These are phyloP conservation scores for Jacaranda copaia DNA, from an alignment of 257 asterid species.

Conservation along the genomic window DNA sequence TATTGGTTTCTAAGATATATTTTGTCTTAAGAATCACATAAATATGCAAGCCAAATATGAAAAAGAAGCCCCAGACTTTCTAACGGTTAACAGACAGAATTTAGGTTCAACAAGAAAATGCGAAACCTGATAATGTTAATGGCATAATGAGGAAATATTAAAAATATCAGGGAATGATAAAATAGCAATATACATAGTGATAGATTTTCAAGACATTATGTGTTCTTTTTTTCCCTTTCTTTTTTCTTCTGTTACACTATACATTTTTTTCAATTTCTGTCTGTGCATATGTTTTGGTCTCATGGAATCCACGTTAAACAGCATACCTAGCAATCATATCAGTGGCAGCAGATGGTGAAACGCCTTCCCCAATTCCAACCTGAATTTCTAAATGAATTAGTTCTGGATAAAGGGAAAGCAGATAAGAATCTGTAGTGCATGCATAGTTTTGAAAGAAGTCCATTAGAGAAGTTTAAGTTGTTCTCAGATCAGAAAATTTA, in stretches of 20 bases:
- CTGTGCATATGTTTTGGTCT: neutral
- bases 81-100: neutral
- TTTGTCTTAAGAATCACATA: too few relatives aligned
- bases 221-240: conserved; percentile 11
- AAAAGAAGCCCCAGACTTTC: too few relatives aligned
- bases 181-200: neutral
- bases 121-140: neutral
- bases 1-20: neutral
- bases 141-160: neutral
- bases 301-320: conserved; percentile 26
- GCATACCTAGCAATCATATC: conserved; percentile 93
- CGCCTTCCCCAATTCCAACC: conserved; percentile 99
- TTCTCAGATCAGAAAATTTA: conserved; percentile 10
- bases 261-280: neutral
- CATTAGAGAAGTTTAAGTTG: conserved; percentile 6
- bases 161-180: neutral
- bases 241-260: neutral
- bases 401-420: conserved; percentile 25
- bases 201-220: conserved; percentile 4
- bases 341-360: conserved; percentile 98
- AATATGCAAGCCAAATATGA: too few relatives aligned
- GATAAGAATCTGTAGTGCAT: neutral
- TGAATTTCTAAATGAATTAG: conserved; percentile 39
- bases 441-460: conserved; percentile 10
- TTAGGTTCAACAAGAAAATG: neutral